phyloP scores from a whole-genome alignment of 2,329 filamentous ascomycete species.

The Fusarium tricinctum region DNA sequence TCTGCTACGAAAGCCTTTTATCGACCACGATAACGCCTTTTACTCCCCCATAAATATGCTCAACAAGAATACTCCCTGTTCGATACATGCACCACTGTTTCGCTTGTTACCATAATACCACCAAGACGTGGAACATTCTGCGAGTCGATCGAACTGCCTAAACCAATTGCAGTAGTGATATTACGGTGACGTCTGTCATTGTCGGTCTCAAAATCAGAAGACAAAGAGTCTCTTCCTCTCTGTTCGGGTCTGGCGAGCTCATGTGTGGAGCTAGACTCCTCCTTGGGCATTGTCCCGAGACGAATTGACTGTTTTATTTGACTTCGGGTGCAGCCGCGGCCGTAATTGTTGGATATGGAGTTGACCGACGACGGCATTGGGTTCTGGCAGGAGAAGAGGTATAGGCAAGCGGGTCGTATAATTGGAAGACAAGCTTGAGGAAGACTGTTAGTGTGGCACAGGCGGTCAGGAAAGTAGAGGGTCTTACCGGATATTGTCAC shows the following conservation, averaged over 20 bases:
- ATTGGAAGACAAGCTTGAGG: constrained; percentile 44
- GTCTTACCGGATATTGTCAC: constrained; percentile 42
- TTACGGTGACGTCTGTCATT: constrained; percentile 9
- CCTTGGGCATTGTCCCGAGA: constrained; percentile 26
- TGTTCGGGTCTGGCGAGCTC: constrained; percentile 28
- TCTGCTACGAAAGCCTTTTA: neutral
- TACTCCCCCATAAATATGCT: neutral
- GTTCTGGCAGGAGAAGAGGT: constrained; percentile 27
- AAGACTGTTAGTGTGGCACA: neutral
- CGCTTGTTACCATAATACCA: constrained; percentile 43
- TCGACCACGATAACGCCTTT: neutral
- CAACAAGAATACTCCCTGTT: neutral
- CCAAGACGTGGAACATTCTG: neutral
- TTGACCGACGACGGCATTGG: constrained; percentile 7
- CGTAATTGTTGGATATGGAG: constrained; percentile 18
- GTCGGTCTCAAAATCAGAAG: constrained; percentile 34
- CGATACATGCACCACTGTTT: constrained; percentile 32
- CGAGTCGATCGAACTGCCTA: neutral
- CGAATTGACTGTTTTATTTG: constrained; percentile 37
- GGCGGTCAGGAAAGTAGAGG: fast-evolving
- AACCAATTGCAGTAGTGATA: constrained; percentile 14
- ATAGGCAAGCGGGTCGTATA: constrained; percentile 38
- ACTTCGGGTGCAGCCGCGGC: constrained; percentile 20
- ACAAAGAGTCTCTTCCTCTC: constrained; percentile 10
- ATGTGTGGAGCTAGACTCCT: constrained; percentile 38